A percentile compares a stretch with the other conserved stretches of the same genome.
These are phyloP conservation scores for Ampelocalamus luodianensis DNA, from an alignment of 176 grass and related monocot species.

Conservation along the genomic window DNA sequence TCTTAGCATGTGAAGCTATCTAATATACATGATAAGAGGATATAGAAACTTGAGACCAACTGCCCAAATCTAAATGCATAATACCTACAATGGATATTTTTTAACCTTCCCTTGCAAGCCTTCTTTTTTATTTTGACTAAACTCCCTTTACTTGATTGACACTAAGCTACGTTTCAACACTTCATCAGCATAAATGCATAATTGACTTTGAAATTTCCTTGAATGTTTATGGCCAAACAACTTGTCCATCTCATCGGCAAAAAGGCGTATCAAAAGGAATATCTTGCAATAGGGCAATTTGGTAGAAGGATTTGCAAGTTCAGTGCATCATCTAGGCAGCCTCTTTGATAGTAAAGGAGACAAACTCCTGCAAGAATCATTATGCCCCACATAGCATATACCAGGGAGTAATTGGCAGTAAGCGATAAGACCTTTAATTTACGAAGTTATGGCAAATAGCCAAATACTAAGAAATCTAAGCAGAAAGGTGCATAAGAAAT, in stretches of 20 bases:
- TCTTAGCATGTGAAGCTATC: not conserved
- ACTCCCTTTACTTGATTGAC: constrained; percentile 14
- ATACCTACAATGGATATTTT: not conserved
- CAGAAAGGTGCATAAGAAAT: constrained; percentile 23
- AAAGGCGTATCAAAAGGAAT: constrained; percentile 6
- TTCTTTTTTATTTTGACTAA: not conserved
- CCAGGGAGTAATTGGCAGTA: constrained; percentile 3
- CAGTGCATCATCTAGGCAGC: constrained; percentile 17
- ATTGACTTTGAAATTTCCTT: constrained; percentile 20
- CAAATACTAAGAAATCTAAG: constrained; percentile 9
- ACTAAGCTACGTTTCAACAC: constrained; percentile 4
- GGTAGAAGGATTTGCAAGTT: constrained; percentile 25
- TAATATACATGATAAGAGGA: not conserved
- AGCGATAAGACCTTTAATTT: constrained; percentile 1
- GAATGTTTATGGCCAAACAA: constrained; percentile 26
- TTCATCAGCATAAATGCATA: constrained; percentile 15
- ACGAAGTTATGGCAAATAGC: not conserved
- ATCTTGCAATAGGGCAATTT: constrained; percentile 23
- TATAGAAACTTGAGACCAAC: not conserved
- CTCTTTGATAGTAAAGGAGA: constrained; percentile 14
- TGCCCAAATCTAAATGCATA: not conserved
- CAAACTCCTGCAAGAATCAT: constrained; percentile 24
- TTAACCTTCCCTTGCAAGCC: not conserved
- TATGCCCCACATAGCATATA: constrained; percentile 31
- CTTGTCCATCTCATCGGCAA: constrained; percentile 25